Percentiles rank a stretch among this genome's conserved stretches.
Evolutionary conservation across 169 alveolate species (phyloP).

Genomic region (Plasmodium cynomolgi): DNA sequence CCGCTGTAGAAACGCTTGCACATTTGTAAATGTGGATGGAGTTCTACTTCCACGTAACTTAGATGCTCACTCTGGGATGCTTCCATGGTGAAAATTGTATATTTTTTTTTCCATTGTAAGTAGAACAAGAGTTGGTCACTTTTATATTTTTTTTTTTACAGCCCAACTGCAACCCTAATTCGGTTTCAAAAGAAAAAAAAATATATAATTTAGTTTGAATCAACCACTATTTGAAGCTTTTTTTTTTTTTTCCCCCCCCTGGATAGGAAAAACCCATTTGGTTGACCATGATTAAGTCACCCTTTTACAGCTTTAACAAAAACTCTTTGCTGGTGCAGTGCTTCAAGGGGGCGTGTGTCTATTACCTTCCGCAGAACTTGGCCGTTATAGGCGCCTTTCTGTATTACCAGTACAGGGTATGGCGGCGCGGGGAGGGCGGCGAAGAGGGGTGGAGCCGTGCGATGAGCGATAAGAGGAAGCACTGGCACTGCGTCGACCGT

Average conservation of each 20-base stretch:
- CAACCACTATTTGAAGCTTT: background rate
- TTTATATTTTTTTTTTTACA: too few relatives aligned
- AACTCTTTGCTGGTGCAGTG: constrained; percentile 68
- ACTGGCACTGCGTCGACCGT: background rate
- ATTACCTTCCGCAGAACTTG: constrained; percentile 64
- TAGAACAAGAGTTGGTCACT: background rate
- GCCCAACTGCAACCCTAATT: background rate
- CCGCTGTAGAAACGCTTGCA: background rate
- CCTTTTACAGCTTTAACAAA: constrained; percentile 72
- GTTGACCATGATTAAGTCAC: constrained; percentile 44
- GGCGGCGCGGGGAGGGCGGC: background rate
- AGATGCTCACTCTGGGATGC: background rate
- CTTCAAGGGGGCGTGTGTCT: constrained; percentile 38
- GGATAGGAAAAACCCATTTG: background rate
- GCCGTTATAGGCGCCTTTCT: constrained; percentile 43
- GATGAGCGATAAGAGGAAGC: background rate
- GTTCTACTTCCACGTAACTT: background rate
- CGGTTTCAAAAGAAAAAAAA: background rate
- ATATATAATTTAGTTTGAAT: background rate
- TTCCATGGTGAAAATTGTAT: background rate
- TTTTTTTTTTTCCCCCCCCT: background rate
- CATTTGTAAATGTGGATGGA: background rate
- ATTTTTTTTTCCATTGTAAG: background rate
- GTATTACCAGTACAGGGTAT: constrained; percentile 49
- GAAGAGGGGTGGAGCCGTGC: background rate